Conservation (phyloP, 2,329 filamentous ascomycete genomes). For the Xylaria sp. region DNA sequence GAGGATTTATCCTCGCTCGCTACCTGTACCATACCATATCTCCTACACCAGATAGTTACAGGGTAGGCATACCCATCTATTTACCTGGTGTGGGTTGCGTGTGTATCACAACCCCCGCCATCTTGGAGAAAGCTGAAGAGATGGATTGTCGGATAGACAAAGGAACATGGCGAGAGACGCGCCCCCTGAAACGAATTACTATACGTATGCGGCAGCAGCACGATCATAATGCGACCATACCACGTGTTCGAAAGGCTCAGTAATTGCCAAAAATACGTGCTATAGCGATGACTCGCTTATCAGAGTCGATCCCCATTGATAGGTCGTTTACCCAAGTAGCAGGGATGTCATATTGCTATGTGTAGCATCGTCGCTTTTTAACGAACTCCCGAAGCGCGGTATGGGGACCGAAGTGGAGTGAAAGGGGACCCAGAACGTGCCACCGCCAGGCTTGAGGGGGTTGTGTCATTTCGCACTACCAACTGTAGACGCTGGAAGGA, state of each 20-base stretch:
- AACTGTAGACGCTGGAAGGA: too few species aligned
- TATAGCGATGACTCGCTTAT: neutral
- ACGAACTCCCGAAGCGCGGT: neutral
- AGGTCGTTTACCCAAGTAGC: neutral
- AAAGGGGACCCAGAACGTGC: neutral
- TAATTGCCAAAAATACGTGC: neutral
- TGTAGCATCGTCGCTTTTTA: neutral
- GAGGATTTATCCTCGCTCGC: slow-evolving; percentile 6
- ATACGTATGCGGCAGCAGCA: neutral
- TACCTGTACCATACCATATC: neutral
- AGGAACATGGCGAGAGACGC: neutral
- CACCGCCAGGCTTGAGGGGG: neutral
- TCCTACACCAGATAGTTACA: too few species aligned
- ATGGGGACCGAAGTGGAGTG: slow-evolving; percentile 5
- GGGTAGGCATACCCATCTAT: too few species aligned
- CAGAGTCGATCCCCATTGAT: neutral
- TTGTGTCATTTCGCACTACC: too few species aligned
- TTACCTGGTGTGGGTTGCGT: neutral
- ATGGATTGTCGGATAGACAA: neutral
- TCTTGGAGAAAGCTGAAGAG: slow-evolving; percentile 1
- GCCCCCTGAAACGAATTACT: neutral
- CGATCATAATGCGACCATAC: neutral
- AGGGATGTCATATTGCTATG: neutral
- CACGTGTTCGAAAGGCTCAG: neutral
- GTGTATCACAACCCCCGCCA: slow-evolving; percentile 4